phyloP scores from a whole-genome alignment of 305 asterid genomes.

The Nicotiana rustica region DNA sequence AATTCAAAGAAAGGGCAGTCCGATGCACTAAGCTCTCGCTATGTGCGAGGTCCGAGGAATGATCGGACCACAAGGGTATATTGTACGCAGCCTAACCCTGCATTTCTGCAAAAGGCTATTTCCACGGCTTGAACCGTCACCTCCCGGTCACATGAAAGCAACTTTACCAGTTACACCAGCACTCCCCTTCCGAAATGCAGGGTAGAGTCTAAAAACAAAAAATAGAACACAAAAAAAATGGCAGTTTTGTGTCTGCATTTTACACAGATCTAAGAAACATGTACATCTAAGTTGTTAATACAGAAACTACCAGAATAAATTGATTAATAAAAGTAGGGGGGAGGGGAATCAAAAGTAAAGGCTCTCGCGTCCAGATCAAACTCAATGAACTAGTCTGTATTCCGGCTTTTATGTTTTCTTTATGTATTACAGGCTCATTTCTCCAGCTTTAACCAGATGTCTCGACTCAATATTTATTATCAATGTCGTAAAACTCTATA shows the following conservation, averaged over 20 bases:
- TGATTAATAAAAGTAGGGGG: background rate
- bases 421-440: slow-evolving; percentile 17
- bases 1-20: too few species aligned
- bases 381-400: background rate
- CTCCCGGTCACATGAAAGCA: too few species aligned
- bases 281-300: slow-evolving; percentile 28
- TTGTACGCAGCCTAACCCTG: too few species aligned
- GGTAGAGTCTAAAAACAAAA: background rate
- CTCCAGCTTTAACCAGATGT: slow-evolving; percentile 1
- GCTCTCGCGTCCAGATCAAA: background rate
- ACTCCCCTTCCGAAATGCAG: too few species aligned
- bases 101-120: too few species aligned
- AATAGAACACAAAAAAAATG: background rate
- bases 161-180: too few species aligned
- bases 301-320: background rate
- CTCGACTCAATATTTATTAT: slow-evolving; percentile 34
- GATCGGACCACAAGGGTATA: too few species aligned
- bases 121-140: too few species aligned
- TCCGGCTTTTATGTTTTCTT: background rate
- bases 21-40: too few species aligned
- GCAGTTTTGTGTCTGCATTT: slow-evolving; percentile 22
- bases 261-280: slow-evolving; percentile 20
- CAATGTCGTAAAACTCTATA: slow-evolving; percentile 63
- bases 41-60: too few species aligned
- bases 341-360: background rate